These are phyloP conservation scores for Blastobotrys capitulatus DNA, from an alignment of 1,139 yeast genomes.

Conservation along the genomic window DNA sequence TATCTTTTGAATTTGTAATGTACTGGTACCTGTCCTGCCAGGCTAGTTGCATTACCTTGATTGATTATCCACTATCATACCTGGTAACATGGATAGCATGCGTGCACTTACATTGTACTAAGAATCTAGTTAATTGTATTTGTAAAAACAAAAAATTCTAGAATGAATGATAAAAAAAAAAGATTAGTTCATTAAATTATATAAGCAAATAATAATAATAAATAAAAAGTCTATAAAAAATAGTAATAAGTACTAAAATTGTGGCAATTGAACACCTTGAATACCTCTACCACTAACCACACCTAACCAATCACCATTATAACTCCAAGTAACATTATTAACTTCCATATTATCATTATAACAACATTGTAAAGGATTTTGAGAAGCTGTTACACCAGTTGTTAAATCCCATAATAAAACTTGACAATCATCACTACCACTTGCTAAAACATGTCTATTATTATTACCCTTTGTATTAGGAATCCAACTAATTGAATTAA, in stretches of 20 bases:
- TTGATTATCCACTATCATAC: too few relatives aligned
- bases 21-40: too few relatives aligned
- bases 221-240: background rate
- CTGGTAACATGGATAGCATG: too few relatives aligned
- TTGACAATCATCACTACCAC: constrained; percentile 91
- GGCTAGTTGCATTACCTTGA: too few relatives aligned
- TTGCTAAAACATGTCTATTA: constrained; percentile 51
- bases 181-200: background rate
- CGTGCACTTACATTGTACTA: too few relatives aligned
- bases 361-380: constrained; percentile 42
- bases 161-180: too few relatives aligned
- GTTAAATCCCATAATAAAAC: constrained; percentile 77
- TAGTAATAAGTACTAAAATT: too few relatives aligned
- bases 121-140: too few relatives aligned
- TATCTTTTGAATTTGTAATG: too few relatives aligned
- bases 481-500: constrained; percentile 80
- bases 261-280: constrained; percentile 58
- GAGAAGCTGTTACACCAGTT: constrained; percentile 18
- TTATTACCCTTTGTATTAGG: constrained; percentile 38
- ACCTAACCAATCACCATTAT: constrained; percentile 75
- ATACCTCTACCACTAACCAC: constrained; percentile 74
- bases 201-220: background rate
- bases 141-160: too few relatives aligned
- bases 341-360: constrained; percentile 62
- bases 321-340: constrained; percentile 73